Conservation (phyloP, 2,329 filamentous ascomycete genomes). For the Xylaria sp. region DNA sequence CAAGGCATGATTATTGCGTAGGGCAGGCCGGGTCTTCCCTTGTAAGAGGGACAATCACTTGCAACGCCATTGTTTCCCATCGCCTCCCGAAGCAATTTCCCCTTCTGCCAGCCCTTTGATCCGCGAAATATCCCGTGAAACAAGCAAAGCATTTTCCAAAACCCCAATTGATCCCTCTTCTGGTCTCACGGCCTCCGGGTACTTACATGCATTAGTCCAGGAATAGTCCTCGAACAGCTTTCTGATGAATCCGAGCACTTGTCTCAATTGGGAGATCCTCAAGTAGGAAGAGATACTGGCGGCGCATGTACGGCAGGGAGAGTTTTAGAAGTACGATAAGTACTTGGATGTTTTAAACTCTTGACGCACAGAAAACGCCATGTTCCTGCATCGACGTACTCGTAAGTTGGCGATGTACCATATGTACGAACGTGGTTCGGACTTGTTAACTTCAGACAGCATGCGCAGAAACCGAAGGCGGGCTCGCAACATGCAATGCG, state of each 20-base stretch:
- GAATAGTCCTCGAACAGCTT: not conserved
- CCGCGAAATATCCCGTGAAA: not conserved
- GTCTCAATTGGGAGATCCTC: not conserved
- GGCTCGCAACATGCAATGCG: no score
- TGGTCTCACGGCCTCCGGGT: conserved; percentile 4
- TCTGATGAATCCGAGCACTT: not conserved
- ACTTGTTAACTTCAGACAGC: no score
- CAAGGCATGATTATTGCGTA: not conserved
- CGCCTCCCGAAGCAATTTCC: not conserved
- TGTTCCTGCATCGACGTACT: no score
- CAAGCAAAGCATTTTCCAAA: conserved; percentile 2
- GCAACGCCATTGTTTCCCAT: not conserved
- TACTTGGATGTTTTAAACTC: no score
- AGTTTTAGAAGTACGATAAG: no score
- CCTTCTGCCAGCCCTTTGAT: not conserved
- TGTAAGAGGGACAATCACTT: not conserved
- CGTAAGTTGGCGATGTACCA: no score
- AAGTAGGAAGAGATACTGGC: not conserved
- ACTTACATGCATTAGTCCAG: conserved; percentile 9
- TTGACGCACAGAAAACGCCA: no score
- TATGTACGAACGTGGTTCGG: no score
- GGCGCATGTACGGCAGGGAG: not conserved
- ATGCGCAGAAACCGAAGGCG: no score
- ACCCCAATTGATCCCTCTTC: not conserved
- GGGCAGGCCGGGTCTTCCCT: not conserved